These are phyloP conservation scores for Cryphonectria carpinicola DNA, from an alignment of 2,329 filamentous ascomycete genomes.

Conservation along the genomic window DNA sequence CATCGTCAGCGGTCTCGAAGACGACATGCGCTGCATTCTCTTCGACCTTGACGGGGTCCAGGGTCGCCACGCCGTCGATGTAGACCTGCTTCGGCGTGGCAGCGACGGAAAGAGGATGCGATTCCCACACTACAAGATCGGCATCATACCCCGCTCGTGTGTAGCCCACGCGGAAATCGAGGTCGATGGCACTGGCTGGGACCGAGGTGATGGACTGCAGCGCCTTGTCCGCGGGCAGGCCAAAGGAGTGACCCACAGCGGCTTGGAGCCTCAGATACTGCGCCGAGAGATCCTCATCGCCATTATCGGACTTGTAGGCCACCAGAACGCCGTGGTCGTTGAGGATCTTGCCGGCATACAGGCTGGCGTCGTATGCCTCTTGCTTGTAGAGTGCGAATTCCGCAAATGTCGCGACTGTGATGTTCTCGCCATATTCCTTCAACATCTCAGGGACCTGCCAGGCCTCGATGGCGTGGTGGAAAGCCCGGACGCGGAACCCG, in stretches of 20 bases:
- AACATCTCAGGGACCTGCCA: constrained; percentile 47
- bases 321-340: constrained; percentile 45
- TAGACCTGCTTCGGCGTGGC: constrained; percentile 52
- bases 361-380: constrained; percentile 46
- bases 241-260: constrained; percentile 46
- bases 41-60: constrained; percentile 40
- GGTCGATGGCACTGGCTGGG: constrained; percentile 48
- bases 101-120: constrained; percentile 49
- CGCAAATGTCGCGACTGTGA: constrained; percentile 48
- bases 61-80: constrained; percentile 47
- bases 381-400: constrained; percentile 47
- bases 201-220: constrained; percentile 50
- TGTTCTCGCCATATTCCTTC: constrained; percentile 44
- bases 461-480: constrained; percentile 46
- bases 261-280: constrained; percentile 49
- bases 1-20: constrained; percentile 13
- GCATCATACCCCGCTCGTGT: constrained; percentile 51
- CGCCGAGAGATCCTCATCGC: constrained; percentile 40
- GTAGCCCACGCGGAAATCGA: constrained; percentile 50
- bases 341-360: constrained; percentile 46
- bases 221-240: constrained; percentile 45
- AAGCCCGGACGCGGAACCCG: constrained; percentile 45
- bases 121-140: constrained; percentile 54
- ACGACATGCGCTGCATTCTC: constrained; percentile 32
- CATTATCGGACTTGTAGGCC: constrained; percentile 49